Conservation (phyloP, 495 filamentous ascomycete species). For the Elasticomyces elasticus region DNA sequence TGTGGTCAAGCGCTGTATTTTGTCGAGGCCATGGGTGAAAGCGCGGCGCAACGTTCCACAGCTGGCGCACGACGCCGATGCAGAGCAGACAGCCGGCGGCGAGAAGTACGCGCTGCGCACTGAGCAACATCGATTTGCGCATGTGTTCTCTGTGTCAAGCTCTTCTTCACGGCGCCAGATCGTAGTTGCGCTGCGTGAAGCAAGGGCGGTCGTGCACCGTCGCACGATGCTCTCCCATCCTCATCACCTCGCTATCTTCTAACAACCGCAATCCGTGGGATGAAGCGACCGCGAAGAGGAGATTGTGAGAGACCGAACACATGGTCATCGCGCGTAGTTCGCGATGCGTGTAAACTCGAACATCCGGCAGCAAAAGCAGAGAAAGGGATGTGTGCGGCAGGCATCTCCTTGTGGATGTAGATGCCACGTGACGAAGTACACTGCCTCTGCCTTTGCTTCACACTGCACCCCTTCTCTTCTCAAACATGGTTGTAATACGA, state of each 20-base stretch:
- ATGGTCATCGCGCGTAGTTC: no score
- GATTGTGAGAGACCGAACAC: no score
- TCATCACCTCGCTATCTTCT: no score
- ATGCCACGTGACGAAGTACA: no score
- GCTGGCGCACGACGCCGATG: not conserved
- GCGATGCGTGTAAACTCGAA: no score
- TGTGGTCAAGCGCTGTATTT: not conserved
- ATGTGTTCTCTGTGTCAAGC: not conserved
- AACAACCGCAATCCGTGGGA: no score
- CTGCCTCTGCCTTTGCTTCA: no score
- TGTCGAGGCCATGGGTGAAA: no score
- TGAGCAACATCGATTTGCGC: not conserved
- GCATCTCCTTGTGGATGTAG: not conserved
- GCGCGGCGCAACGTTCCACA: not conserved
- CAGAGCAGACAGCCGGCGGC: not conserved
- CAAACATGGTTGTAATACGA: no score
- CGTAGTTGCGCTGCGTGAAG: not conserved
- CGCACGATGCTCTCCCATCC: no score
- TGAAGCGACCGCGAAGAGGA: no score
- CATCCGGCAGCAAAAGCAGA: not conserved
- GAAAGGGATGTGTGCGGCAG: not conserved
- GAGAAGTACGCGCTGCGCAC: not conserved
- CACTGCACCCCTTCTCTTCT: no score
- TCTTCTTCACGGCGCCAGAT: not conserved
- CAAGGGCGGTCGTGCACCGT: not conserved